Evolutionary conservation across 768 basidiomycete species (phyloP).

Genomic region (Kwoniella dejecticola): DNA sequence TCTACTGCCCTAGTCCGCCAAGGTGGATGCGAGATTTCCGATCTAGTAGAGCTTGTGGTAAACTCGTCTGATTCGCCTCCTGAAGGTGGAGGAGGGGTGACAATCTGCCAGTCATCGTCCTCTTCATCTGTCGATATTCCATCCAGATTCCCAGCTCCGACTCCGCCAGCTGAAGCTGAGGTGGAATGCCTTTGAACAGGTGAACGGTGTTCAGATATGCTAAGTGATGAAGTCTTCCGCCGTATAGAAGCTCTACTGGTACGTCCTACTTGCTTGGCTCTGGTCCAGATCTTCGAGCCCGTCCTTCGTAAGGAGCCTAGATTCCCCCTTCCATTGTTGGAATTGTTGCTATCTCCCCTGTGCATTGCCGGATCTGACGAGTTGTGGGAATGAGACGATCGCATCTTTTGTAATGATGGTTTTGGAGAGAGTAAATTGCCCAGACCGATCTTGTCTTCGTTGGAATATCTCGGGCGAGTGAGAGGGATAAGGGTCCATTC

Average conservation of each 20-base stretch:
- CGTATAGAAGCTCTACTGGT: neutral
- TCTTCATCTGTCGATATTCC: neutral
- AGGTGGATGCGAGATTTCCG: neutral
- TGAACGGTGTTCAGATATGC: neutral
- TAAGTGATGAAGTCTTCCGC: neutral
- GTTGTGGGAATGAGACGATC: neutral
- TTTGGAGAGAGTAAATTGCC: neutral
- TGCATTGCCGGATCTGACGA: neutral
- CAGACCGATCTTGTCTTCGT: neutral
- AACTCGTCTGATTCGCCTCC: neutral
- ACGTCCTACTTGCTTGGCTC: neutral
- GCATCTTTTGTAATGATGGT: neutral
- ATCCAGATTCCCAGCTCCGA: neutral
- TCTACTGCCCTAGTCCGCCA: neutral
- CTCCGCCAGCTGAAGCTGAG: too few relatives aligned
- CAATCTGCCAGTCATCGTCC: conserved; percentile 3
- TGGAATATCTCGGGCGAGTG: neutral
- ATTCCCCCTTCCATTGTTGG: neutral
- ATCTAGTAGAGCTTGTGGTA: neutral
- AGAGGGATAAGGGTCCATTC: neutral
- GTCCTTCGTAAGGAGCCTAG: neutral
- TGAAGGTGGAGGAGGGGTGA: neutral
- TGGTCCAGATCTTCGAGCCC: neutral
- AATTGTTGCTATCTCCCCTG: neutral
- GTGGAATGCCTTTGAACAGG: too few relatives aligned